Percentiles rank a stretch among this genome's conserved stretches.
Conservation (phyloP, 2,329 filamentous ascomycete genomes). For the Cladosporium colombiae region DNA sequence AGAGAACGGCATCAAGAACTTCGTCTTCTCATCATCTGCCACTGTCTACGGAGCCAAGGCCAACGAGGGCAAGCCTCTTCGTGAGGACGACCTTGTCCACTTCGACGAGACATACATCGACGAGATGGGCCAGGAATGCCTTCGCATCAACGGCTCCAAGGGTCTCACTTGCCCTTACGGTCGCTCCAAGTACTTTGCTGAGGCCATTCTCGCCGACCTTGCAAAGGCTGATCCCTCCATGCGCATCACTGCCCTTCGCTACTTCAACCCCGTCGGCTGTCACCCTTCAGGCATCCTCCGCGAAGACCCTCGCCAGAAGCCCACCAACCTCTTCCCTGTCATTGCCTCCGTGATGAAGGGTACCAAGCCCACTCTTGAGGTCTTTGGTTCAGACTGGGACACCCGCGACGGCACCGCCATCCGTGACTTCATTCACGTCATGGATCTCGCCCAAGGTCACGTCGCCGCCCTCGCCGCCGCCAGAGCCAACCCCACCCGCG, state of each 20-base stretch:
- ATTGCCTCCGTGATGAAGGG: conserved; percentile 63
- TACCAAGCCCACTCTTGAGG: conserved; percentile 53
- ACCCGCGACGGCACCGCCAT: conserved; percentile 66
- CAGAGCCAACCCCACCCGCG: conserved; percentile 33
- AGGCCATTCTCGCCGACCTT: conserved; percentile 65
- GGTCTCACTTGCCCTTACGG: conserved; percentile 67
- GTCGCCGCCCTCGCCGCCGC: conserved; percentile 56
- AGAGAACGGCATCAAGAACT: conserved; percentile 62
- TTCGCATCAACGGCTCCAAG: conserved; percentile 49
- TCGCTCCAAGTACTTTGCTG: conserved; percentile 67
- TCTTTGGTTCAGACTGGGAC: conserved; percentile 67
- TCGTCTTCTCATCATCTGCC: conserved; percentile 69
- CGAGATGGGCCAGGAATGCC: conserved; percentile 45
- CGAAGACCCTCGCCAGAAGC: conserved; percentile 62
- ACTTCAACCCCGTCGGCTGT: conserved; percentile 69
- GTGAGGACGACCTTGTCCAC: conserved; percentile 31
- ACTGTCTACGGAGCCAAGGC: conserved; percentile 61
- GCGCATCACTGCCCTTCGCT: conserved; percentile 64
- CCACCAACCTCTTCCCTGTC: conserved; percentile 66
- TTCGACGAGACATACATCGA: conserved; percentile 46
- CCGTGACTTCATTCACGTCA: conserved; percentile 69
- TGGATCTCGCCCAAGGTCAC: conserved; percentile 65
- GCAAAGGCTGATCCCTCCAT: conserved; percentile 61
- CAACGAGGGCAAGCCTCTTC: conserved; percentile 29
- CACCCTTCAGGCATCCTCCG: conserved; percentile 64